Conservation (phyloP, 768 basidiomycete species). For the Sarcomyxa edulis region DNA sequence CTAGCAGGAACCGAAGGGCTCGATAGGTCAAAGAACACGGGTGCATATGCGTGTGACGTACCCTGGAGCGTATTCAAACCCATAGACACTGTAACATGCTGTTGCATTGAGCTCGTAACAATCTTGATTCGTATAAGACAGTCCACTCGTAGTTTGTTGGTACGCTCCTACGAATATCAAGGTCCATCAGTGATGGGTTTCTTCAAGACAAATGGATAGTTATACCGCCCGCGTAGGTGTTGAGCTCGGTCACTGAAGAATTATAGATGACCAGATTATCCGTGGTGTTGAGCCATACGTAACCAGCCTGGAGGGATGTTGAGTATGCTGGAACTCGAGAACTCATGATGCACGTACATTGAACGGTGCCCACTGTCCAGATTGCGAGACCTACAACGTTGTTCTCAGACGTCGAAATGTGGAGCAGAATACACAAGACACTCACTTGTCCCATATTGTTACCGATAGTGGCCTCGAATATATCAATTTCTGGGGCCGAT, state of each 20-base stretch:
- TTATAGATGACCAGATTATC: constrained; percentile 47
- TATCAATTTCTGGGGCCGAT: constrained; percentile 66
- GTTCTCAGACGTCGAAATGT: neutral
- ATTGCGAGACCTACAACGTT: constrained; percentile 40
- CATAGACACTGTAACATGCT: constrained; percentile 30
- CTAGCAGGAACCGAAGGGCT: constrained; percentile 23
- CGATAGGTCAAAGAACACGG: neutral
- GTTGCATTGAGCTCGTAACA: constrained; percentile 49
- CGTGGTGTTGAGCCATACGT: constrained; percentile 49
- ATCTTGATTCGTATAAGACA: constrained; percentile 53
- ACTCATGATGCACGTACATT: constrained; percentile 54
- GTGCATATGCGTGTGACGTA: constrained; percentile 22
- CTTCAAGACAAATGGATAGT: no score
- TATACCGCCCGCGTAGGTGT: constrained; percentile 62
- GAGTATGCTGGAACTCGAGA: constrained; percentile 18
- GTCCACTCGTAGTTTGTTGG: constrained; percentile 71
- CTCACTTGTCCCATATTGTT: constrained; percentile 21
- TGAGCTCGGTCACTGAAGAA: constrained; percentile 36
- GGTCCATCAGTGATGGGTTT: constrained; percentile 37
- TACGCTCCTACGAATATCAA: constrained; percentile 44
- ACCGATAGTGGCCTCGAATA: constrained; percentile 50
- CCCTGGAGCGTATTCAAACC: constrained; percentile 50
- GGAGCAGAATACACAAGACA: neutral
- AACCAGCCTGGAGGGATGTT: constrained; percentile 44
- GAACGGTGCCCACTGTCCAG: constrained; percentile 55